phyloP scores from a whole-genome alignment of 169 alveolate species.

The Cryptosporidium felis region DNA sequence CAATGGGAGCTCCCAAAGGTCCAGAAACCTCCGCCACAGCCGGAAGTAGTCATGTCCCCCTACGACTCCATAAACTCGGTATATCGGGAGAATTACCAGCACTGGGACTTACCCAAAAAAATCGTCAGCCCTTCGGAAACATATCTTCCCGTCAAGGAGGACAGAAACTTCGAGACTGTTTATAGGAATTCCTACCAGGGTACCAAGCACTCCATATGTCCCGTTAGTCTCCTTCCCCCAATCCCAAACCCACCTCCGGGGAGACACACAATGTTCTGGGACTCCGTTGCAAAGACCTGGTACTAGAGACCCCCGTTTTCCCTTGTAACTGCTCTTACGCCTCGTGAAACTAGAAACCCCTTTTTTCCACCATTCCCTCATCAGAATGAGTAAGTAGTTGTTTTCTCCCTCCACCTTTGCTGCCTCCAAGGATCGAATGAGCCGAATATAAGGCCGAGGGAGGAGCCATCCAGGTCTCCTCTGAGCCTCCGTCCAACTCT shows the following conservation, averaged over 20 bases:
- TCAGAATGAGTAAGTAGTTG: not conserved
- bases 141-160: constrained; percentile 49
- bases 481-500: too few species aligned
- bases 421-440: too few species aligned
- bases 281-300: constrained; percentile 55
- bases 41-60: constrained; percentile 1
- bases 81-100: constrained; percentile 37
- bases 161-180: constrained; percentile 44
- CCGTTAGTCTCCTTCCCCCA: constrained; percentile 66
- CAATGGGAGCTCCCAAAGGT: constrained; percentile 51
- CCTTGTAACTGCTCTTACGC: too few species aligned
- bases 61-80: constrained; percentile 25
- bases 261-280: constrained; percentile 69
- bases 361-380: not conserved
- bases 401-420: too few species aligned
- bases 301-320: too few species aligned
- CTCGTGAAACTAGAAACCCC: not conserved
- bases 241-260: constrained; percentile 70
- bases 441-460: too few species aligned
- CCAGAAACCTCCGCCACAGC: constrained; percentile 6
- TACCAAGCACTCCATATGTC: constrained; percentile 16
- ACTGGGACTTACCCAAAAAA: constrained; percentile 36
- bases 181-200: constrained; percentile 52
- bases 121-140: constrained; percentile 6
- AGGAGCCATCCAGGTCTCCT: too few species aligned